Evolutionary conservation across 2,329 filamentous ascomycete genomes (phyloP).

Genomic region (Colletotrichum eremochloae): DNA sequence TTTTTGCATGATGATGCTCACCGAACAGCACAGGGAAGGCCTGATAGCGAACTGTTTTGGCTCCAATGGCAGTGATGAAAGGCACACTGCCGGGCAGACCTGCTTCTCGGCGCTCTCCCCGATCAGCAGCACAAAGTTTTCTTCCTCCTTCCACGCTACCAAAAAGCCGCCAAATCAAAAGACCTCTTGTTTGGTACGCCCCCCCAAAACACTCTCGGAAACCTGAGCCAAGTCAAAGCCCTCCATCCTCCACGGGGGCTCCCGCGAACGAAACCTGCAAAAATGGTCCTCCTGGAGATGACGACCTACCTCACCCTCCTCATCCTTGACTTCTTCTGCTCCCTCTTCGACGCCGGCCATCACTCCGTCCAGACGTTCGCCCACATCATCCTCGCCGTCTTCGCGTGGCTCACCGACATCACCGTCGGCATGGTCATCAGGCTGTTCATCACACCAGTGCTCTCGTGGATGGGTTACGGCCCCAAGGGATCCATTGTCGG

Average conservation of each 20-base stretch:
- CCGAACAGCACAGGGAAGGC: not conserved
- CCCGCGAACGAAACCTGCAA: not conserved
- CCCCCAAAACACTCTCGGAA: not conserved
- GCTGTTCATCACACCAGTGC: not conserved
- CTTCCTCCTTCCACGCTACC: not conserved
- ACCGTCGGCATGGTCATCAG: not conserved
- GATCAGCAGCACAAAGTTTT: too few relatives aligned
- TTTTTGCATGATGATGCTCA: not conserved
- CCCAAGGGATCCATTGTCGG: not conserved
- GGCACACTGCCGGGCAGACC: not conserved
- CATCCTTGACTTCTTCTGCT: not conserved
- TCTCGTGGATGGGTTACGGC: not conserved
- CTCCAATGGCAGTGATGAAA: not conserved
- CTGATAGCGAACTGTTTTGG: not conserved
- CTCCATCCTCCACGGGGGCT: not conserved
- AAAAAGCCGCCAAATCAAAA: too few relatives aligned
- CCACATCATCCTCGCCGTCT: not conserved
- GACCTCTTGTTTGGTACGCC: not conserved
- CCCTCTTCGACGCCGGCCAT: not conserved
- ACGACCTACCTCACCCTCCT: not conserved
- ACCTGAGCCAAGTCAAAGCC: not conserved
- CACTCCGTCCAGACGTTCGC: not conserved
- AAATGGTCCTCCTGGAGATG: not conserved
- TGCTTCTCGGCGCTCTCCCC: not conserved
- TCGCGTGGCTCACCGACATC: not conserved